A percentile compares a stretch with the other conserved stretches of the same genome.
These are phyloP conservation scores for Monosporascus cannonballus DNA, from an alignment of 2,329 filamentous ascomycete species.

Conservation along the genomic window DNA sequence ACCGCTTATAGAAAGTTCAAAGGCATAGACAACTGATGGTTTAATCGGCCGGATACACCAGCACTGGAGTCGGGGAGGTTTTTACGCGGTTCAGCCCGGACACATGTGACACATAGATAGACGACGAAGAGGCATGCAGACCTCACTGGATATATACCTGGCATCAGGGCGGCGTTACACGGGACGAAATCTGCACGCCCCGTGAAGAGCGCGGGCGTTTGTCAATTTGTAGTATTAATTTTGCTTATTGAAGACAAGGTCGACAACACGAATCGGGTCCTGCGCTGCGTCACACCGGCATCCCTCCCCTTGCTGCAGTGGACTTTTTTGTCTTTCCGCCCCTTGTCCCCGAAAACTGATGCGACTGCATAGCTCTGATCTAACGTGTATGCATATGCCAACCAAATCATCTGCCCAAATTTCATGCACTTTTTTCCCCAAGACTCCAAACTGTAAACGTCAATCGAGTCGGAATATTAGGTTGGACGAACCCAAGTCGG, in stretches of 20 bases:
- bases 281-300: too few relatives aligned
- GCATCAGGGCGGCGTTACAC: not conserved
- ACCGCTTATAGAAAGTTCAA: constrained; percentile 60
- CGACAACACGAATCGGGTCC: too few relatives aligned
- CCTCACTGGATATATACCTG: not conserved
- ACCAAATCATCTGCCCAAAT: not conserved
- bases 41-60: not conserved
- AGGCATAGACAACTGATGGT: constrained; percentile 29
- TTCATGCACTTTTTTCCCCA: not conserved
- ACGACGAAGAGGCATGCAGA: not conserved
- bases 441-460: not conserved
- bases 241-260: too few relatives aligned
- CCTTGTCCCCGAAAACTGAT: too few relatives aligned
- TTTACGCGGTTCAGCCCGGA: not conserved
- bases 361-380: too few relatives aligned
- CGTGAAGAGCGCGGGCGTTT: too few relatives aligned
- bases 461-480: not conserved
- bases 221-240: too few relatives aligned
- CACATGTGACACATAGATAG: not conserved
- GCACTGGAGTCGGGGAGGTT: not conserved
- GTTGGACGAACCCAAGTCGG: not conserved
- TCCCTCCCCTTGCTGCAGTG: too few relatives aligned
- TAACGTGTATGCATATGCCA: not conserved
- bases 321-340: too few relatives aligned
- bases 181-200: not conserved